These are phyloP conservation scores for Aspergillus glaucus DNA, from an alignment of 2,329 filamentous ascomycete genomes.

Conservation along the genomic window DNA sequence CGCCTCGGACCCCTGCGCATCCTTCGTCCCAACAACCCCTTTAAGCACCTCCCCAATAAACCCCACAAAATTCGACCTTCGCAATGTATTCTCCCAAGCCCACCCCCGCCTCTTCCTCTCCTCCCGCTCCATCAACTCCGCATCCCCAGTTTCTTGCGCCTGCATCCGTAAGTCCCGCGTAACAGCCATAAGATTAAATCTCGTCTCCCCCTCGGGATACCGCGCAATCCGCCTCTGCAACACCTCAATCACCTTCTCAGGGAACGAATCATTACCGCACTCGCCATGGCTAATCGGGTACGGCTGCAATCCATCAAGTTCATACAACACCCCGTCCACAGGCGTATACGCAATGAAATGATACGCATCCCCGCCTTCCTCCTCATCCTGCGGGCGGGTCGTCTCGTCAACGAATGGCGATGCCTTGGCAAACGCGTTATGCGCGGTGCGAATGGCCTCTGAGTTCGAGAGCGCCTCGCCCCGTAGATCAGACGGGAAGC, in stretches of 20 bases:
- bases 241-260: constrained; percentile 76
- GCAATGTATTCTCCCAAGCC: constrained; percentile 90
- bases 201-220: constrained; percentile 81
- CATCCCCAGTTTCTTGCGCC: constrained; percentile 76
- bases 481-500: constrained; percentile 68
- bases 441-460: constrained; percentile 66
- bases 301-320: constrained; percentile 90
- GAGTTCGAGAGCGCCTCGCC: constrained; percentile 67
- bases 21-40: constrained; percentile 70
- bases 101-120: constrained; percentile 77
- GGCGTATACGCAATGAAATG: constrained; percentile 96
- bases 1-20: constrained; percentile 57
- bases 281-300: constrained; percentile 83
- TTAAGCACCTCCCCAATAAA: constrained; percentile 89
- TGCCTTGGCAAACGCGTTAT: constrained; percentile 84
- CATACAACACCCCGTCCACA: constrained; percentile 74
- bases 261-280: constrained; percentile 66
- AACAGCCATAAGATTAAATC: constrained; percentile 94
- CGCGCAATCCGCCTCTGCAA: constrained; percentile 74
- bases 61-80: constrained; percentile 91
- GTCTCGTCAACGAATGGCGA: constrained; percentile 94
- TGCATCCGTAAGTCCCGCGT: constrained; percentile 72
- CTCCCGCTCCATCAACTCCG: constrained; percentile 70
- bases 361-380: constrained; percentile 77
- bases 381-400: constrained; percentile 60